Conservation (phyloP, 106 monocot genomes). For the Hemerocallis citrina region DNA sequence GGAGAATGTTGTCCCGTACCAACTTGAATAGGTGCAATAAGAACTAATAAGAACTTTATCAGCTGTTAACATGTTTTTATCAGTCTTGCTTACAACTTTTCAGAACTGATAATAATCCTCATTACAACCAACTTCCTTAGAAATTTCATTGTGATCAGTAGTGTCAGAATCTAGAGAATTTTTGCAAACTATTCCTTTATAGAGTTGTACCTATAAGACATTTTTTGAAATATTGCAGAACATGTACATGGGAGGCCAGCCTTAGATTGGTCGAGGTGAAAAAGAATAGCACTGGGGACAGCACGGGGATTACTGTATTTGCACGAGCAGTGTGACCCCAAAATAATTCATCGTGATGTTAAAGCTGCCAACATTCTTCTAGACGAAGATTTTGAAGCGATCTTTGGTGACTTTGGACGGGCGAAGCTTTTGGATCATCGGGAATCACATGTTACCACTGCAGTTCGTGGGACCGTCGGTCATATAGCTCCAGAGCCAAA, state of each 20-base stretch:
- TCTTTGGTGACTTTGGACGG: constrained; percentile 91
- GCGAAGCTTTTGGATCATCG: constrained; percentile 88
- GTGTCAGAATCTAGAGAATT: no score
- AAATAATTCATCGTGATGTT: constrained; percentile 91
- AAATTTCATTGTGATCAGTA: no score
- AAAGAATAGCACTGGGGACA: constrained; percentile 79
- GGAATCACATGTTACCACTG: constrained; percentile 96
- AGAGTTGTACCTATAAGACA: no score
- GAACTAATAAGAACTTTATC: no score
- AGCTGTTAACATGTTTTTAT: no score
- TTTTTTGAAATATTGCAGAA: no score
- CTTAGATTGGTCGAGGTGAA: constrained; percentile 78
- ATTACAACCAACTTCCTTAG: no score
- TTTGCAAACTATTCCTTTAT: no score
- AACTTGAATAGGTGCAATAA: no score
- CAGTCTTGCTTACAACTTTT: no score
- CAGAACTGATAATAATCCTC: no score
- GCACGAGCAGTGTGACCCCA: constrained; percentile 96
- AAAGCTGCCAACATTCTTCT: constrained; percentile 96
- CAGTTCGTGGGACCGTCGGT: constrained; percentile 93
- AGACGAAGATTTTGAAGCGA: constrained; percentile 81
- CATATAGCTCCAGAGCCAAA: constrained; percentile 96
- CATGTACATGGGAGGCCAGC: constrained; percentile 64
- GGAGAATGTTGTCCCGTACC: no score
- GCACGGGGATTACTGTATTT: constrained; percentile 77